phyloP scores from a whole-genome alignment of 805 yeast species.

The Saccharomyces jurei region DNA sequence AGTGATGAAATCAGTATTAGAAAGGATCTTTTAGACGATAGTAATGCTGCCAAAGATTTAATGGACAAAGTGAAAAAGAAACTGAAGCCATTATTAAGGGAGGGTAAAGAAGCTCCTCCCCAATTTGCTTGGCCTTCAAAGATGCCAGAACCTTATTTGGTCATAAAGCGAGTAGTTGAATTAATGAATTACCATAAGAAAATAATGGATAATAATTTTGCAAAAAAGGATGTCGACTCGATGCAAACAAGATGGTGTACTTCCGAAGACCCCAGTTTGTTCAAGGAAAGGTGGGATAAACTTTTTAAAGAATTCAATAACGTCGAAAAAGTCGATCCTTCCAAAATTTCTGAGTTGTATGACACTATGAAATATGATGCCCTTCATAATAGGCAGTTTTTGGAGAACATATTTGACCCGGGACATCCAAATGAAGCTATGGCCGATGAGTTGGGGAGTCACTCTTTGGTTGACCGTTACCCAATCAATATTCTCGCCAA shows the following conservation, averaged over 20 bases:
- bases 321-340: conserved; percentile 95
- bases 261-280: conserved; percentile 84
- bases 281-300: conserved; percentile 96
- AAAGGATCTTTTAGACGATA: conserved; percentile 88
- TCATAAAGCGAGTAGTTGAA: conserved; percentile 88
- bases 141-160: conserved; percentile 95
- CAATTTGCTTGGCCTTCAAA: conserved; percentile 98
- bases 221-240: conserved; percentile 50
- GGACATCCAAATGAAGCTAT: conserved; percentile 35
- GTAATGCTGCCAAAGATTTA: conserved; percentile 94
- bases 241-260: conserved; percentile 91
- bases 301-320: conserved; percentile 83
- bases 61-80: conserved; percentile 98
- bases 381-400: conserved; percentile 82
- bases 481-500: conserved; percentile 69
- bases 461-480: conserved; percentile 56
- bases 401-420: conserved; percentile 74
- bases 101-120: conserved; percentile 94
- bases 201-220: conserved; percentile 76
- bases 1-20: conserved; percentile 74
- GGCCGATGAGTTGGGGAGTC: conserved; percentile 23
- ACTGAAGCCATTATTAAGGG: conserved; percentile 85
- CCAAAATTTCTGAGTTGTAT: conserved; percentile 90
- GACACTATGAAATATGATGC: conserved; percentile 99
- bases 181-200: conserved; percentile 85